phyloP scores from a whole-genome alignment of 768 basidiomycete genomes.

The Hortiboletus campestris region DNA sequence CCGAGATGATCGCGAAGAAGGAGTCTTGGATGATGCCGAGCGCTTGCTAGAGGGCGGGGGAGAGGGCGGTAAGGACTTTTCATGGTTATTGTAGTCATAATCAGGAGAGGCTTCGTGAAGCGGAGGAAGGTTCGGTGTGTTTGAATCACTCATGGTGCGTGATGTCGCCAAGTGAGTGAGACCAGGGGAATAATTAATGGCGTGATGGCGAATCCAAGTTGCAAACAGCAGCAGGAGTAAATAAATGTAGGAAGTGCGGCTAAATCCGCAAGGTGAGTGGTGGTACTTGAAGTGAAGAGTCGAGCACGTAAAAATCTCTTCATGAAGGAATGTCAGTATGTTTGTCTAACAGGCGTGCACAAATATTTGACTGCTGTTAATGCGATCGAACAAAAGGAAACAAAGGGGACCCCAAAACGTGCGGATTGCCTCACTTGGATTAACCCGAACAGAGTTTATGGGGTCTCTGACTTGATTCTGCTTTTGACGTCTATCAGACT shows the following conservation, averaged over 20 bases:
- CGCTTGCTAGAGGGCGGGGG: constrained; percentile 15
- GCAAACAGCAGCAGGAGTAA: neutral
- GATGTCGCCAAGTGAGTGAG: neutral
- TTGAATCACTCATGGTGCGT: constrained; percentile 16
- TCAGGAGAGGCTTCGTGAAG: constrained; percentile 10
- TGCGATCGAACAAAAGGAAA: constrained; percentile 4
- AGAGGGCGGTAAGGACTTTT: constrained; percentile 23
- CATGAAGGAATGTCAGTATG: constrained; percentile 5
- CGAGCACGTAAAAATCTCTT: constrained; percentile 1
- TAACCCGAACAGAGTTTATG: constrained; percentile 17
- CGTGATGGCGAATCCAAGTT: constrained; percentile 13
- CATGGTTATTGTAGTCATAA: neutral
- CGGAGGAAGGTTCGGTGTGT: constrained; percentile 7
- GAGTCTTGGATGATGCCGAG: constrained; percentile 18
- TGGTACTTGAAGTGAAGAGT: neutral
- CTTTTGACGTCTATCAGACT: too few relatives aligned
- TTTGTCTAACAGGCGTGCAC: constrained; percentile 17
- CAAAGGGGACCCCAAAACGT: constrained; percentile 16
- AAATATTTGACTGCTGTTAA: constrained; percentile 12
- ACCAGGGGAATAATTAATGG: neutral
- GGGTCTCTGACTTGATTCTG: constrained; percentile 3
- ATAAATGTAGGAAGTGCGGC: neutral
- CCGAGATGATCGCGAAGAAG: constrained; percentile 21
- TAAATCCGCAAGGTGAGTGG: neutral
- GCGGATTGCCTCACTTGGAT: neutral